A percentile compares a stretch with the other conserved stretches of the same genome.
phyloP scores from a whole-genome alignment of 129 eudicot species.

The Artemisia tridentata region DNA sequence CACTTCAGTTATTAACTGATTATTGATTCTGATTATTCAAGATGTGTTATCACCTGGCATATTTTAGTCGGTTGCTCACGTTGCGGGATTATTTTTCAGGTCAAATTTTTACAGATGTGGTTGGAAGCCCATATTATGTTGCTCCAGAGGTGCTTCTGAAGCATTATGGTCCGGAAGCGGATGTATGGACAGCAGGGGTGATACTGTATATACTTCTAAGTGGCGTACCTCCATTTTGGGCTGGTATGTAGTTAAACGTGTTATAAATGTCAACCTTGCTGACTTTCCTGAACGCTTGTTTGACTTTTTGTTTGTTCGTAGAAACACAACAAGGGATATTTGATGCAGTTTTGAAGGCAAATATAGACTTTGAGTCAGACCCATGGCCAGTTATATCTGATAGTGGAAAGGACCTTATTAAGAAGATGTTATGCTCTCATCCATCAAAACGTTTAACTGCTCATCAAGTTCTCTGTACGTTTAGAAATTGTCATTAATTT shows the following conservation, averaged over 20 bases:
- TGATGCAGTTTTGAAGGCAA: conserved; percentile 88
- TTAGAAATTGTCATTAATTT: background rate
- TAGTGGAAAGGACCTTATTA: conserved; percentile 83
- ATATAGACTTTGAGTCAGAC: conserved; percentile 88
- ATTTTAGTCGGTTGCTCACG: background rate
- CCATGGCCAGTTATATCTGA: conserved; percentile 95
- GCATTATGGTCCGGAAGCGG: conserved; percentile 88
- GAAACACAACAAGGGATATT: conserved; percentile 98
- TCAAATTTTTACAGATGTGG: conserved; percentile 80
- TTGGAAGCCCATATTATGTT: conserved; percentile 96
- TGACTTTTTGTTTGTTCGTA: conserved; percentile 24
- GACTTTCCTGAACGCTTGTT: conserved; percentile 2
- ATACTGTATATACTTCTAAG: conserved; percentile 83
- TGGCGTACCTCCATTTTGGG: conserved; percentile 99
- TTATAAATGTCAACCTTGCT: background rate
- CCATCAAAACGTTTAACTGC: conserved; percentile 83
- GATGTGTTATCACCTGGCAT: background rate
- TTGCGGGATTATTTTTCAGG: conserved; percentile 39
- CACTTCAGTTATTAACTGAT: background rate
- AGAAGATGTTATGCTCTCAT: conserved; percentile 69
- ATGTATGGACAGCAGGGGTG: conserved; percentile 97
- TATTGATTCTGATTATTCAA: background rate
- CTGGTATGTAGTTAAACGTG: conserved; percentile 36
- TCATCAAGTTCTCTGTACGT: conserved; percentile 90
- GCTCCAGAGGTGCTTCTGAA: conserved; percentile 95